These are phyloP conservation scores for Tolypocladium tropicale DNA, from an alignment of 2,329 filamentous ascomycete species.

Conservation along the genomic window DNA sequence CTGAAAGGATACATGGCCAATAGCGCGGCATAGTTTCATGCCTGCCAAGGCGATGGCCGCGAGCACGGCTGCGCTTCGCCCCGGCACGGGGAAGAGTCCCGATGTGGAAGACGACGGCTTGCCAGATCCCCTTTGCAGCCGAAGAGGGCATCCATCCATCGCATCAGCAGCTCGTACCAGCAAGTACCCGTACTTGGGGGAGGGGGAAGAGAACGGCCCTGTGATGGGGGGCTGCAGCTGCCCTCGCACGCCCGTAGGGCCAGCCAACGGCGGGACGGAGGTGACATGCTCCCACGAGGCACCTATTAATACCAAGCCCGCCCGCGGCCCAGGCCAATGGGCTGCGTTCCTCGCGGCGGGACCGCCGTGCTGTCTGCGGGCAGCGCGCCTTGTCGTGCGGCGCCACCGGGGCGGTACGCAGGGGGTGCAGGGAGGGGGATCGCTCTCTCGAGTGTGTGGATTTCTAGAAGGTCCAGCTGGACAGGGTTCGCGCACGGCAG, in stretches of 20 bases:
- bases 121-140: background rate
- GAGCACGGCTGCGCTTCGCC: too few relatives aligned
- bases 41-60: too few relatives aligned
- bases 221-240: too few relatives aligned
- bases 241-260: background rate
- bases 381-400: background rate
- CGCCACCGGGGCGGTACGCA: too few relatives aligned
- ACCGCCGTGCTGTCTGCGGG: background rate
- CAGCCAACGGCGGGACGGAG: background rate
- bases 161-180: background rate
- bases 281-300: background rate
- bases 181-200: background rate
- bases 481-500: background rate
- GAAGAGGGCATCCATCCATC: too few relatives aligned
- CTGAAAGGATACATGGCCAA: background rate
- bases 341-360: background rate
- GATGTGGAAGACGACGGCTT: background rate
- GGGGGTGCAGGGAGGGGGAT: background rate
- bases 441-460: background rate
- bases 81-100: too few relatives aligned
- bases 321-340: background rate
- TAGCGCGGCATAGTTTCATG: background rate
- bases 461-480: constrained; percentile 1
- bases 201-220: too few relatives aligned
- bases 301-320: background rate